Evolutionary conservation across 495 filamentous ascomycete species (phyloP).

Genomic region (Lasiosphaeria ovina): DNA sequence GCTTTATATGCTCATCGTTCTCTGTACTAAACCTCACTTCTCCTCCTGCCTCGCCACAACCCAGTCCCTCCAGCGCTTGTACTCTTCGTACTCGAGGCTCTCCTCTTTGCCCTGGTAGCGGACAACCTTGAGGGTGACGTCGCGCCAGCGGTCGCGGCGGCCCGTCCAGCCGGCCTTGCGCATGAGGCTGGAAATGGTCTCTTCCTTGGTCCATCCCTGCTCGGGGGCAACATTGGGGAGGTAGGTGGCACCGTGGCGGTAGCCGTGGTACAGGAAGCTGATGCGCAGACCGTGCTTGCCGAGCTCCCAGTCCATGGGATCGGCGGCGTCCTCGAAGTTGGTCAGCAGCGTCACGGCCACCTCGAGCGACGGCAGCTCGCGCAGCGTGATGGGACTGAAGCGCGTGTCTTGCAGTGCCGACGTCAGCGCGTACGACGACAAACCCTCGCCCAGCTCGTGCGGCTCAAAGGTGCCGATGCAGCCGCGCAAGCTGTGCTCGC

Average conservation of each 20-base stretch:
- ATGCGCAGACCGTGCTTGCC: constrained; percentile 83
- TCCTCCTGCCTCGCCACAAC: constrained; percentile 27
- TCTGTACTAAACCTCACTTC: no score
- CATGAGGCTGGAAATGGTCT: constrained; percentile 87
- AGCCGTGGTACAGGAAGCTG: constrained; percentile 65
- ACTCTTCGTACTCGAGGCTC: constrained; percentile 66
- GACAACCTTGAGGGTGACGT: constrained; percentile 71
- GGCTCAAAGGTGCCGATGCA: constrained; percentile 96
- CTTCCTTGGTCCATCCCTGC: constrained; percentile 94
- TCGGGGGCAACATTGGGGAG: constrained; percentile 88
- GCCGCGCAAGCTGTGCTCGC: constrained; percentile 65
- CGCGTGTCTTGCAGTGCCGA: constrained; percentile 87
- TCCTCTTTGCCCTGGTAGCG: constrained; percentile 79
- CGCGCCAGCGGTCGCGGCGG: constrained; percentile 65
- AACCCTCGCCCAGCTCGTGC: constrained; percentile 67
- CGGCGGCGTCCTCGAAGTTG: constrained; percentile 67
- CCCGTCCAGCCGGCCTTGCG: constrained; percentile 87
- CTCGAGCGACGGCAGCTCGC: constrained; percentile 67
- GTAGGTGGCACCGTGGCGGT: constrained; percentile 78
- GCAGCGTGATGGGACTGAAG: constrained; percentile 68
- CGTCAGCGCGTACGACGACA: constrained; percentile 80
- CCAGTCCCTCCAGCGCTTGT: constrained; percentile 76
- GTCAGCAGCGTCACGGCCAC: constrained; percentile 73
- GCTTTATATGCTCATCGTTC: no score
- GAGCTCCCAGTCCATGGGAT: constrained; percentile 81